phyloP scores from a whole-genome alignment of 129 eudicot genomes.

The Scalesia atractyloides region DNA sequence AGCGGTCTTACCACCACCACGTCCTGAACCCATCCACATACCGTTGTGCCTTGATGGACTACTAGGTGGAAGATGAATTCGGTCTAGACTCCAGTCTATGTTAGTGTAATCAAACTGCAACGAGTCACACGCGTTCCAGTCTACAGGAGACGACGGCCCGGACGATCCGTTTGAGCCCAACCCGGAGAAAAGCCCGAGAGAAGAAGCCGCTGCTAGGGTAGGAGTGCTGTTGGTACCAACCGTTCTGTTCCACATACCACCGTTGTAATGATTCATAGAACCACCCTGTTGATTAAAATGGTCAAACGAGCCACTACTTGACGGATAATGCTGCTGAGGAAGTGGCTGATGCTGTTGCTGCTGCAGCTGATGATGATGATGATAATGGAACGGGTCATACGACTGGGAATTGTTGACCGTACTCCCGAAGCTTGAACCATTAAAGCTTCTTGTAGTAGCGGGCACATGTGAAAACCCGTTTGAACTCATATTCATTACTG shows the following conservation, averaged over 20 bases:
- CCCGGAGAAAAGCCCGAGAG: constrained; percentile 82
- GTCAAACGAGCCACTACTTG: constrained; percentile 45
- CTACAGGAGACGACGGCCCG: constrained; percentile 73
- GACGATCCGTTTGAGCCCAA: constrained; percentile 62
- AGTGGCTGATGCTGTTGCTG: constrained; percentile 38
- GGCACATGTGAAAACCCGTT: constrained; percentile 51
- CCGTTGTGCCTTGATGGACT: constrained; percentile 46
- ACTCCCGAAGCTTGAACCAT: constrained; percentile 37
- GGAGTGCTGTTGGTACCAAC: constrained; percentile 51
- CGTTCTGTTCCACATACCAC: constrained; percentile 53
- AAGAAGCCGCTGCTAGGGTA: constrained; percentile 74
- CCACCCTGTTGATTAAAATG: constrained; percentile 36
- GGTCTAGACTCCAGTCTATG: constrained; percentile 86
- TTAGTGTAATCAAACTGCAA: constrained; percentile 67
- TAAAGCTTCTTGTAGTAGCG: constrained; percentile 54
- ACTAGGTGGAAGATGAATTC: constrained; percentile 38
- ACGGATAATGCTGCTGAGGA: constrained; percentile 42
- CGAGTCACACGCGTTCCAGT: constrained; percentile 70
- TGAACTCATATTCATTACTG: constrained; percentile 39
- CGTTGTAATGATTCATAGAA: constrained; percentile 35
- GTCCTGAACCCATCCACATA: constrained; percentile 51
- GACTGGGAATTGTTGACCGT: constrained; percentile 35
- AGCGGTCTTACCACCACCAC: constrained; percentile 42
- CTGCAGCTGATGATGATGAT: too few relatives aligned
- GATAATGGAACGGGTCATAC: constrained; percentile 49